A percentile compares a stretch with the other conserved stretches of the same genome.
phyloP scores from a whole-genome alignment of 352 stramenopile species.

The Pythium vanterpoolii region DNA sequence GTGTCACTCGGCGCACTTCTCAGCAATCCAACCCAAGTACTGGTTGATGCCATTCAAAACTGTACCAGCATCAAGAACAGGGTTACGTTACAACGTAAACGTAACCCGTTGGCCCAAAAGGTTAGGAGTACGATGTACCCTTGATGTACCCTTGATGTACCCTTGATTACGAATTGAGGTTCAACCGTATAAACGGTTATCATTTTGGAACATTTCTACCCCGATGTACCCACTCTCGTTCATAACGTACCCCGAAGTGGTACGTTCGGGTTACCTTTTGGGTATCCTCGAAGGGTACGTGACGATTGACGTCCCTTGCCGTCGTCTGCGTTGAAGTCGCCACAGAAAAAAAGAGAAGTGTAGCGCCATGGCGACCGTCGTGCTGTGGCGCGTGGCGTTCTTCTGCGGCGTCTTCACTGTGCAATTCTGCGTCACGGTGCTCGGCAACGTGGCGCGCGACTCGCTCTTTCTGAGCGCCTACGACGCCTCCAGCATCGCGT shows the following conservation, averaged over 20 bases:
- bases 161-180: too few species aligned
- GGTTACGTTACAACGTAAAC: too few species aligned
- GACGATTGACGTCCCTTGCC: neutral
- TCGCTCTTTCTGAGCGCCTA: conserved; percentile 81
- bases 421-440: conserved; percentile 71
- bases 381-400: conserved; percentile 68
- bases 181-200: too few species aligned
- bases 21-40: too few species aligned
- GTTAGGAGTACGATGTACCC: too few species aligned
- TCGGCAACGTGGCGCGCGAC: conserved; percentile 78
- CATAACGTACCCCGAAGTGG: neutral
- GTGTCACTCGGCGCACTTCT: neutral
- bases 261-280: too few species aligned
- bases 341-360: neutral
- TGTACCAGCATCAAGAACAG: too few species aligned
- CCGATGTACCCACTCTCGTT: neutral
- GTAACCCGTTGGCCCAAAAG: too few species aligned
- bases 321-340: neutral
- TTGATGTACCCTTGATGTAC: too few species aligned
- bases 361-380: conserved; percentile 2
- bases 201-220: too few species aligned
- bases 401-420: conserved; percentile 80
- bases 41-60: too few species aligned
- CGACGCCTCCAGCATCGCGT: conserved; percentile 61
- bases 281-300: neutral